These are phyloP conservation scores for Apiotrichum gamsii DNA, from an alignment of 1,284 basidiomycete species.

Conservation along the genomic window DNA sequence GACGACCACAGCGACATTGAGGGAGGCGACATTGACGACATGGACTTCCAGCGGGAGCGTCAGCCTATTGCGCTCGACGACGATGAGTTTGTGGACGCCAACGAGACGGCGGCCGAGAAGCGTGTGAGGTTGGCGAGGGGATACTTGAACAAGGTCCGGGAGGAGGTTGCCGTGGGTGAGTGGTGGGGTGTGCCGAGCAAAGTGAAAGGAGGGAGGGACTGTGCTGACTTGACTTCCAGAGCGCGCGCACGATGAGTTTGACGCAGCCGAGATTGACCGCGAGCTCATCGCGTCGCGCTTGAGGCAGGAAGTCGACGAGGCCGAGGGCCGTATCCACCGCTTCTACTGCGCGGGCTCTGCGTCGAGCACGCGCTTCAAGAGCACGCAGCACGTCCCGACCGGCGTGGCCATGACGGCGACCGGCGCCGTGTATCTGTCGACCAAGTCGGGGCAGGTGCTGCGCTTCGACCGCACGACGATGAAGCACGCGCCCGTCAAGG, in stretches of 20 bases:
- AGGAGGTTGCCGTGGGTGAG: constrained; percentile 63
- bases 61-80: constrained; percentile 57
- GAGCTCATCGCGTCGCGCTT: constrained; percentile 84
- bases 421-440: constrained; percentile 52
- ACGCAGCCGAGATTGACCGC: constrained; percentile 87
- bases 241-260: constrained; percentile 66
- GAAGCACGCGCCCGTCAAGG: constrained; percentile 9
- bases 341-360: constrained; percentile 47
- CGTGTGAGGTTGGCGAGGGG: constrained; percentile 80
- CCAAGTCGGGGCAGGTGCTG: constrained; percentile 77
- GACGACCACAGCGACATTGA: constrained; percentile 52
- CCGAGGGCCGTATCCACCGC: constrained; percentile 43
- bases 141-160: constrained; percentile 74
- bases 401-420: constrained; percentile 9
- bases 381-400: constrained; percentile 8
- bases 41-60: constrained; percentile 59
- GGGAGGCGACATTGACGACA: constrained; percentile 56
- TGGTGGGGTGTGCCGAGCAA: constrained; percentile 9
- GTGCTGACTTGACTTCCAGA: constrained; percentile 9
- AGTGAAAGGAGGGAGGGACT: neutral
- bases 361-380: constrained; percentile 4
- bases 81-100: constrained; percentile 58
- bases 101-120: constrained; percentile 93
- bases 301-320: constrained; percentile 68
- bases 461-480: constrained; percentile 55